These are phyloP conservation scores for Singerocomus inundabilis DNA, from an alignment of 1,284 basidiomycete species.

Conservation along the genomic window DNA sequence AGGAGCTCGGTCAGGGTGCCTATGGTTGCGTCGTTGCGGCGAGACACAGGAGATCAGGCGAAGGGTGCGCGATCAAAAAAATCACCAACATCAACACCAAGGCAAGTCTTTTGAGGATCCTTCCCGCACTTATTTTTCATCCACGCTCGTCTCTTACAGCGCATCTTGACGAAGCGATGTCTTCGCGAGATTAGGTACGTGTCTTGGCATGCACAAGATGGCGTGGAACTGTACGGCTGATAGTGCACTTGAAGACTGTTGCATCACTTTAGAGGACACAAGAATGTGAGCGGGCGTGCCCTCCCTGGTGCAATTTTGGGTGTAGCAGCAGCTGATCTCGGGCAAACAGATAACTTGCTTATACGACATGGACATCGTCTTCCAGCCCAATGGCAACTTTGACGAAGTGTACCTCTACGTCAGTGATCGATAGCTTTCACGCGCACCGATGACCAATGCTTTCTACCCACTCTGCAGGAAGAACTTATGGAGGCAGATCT, in stretches of 20 bases:
- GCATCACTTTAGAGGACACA: conserved; percentile 96
- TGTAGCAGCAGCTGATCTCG: conserved; percentile 6
- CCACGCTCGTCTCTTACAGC: conserved; percentile 41
- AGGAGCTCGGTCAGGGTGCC: conserved; percentile 93
- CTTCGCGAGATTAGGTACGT: conserved; percentile 87
- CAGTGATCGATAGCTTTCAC: conserved; percentile 29
- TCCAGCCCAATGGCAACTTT: conserved; percentile 85
- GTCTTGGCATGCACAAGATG: background rate
- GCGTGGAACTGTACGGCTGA: conserved; percentile 4
- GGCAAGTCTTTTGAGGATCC: conserved; percentile 39
- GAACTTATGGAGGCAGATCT: conserved; percentile 99
- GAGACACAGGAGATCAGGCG: conserved; percentile 78
- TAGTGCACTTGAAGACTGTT: conserved; percentile 55
- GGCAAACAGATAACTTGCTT: conserved; percentile 76
- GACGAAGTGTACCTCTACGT: conserved; percentile 96
- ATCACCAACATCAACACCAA: conserved; percentile 98
- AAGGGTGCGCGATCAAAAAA: conserved; percentile 94
- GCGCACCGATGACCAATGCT: background rate
- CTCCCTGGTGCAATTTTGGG: conserved; percentile 13
- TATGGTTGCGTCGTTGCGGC: conserved; percentile 92
- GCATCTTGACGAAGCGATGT: conserved; percentile 94
- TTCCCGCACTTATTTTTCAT: background rate
- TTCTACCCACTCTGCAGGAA: conserved; percentile 52
- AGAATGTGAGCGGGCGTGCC: conserved; percentile 64
- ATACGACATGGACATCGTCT: conserved; percentile 97